Evolutionary conservation across 345 rosid genomes (phyloP), one percentile per base, ranked within the genome.

Genomic region (Pugionium cornutum): DNA sequence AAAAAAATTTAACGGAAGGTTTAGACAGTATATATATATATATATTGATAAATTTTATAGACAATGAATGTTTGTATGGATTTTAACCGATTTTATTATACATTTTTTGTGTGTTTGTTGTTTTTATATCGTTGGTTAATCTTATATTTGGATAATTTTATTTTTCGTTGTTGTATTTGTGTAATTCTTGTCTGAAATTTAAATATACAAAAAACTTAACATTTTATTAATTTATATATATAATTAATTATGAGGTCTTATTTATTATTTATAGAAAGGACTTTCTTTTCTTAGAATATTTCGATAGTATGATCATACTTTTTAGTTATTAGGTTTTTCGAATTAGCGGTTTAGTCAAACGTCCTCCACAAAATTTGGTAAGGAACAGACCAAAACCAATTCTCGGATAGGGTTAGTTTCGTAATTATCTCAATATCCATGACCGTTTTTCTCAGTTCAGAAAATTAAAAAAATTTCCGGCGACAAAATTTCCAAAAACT

Each of bases 311-410:
- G 8, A 41, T 26, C 18, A 58, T 41, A 49, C 4, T 3, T 68
- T 33, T 26, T 59, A 42, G 8, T 47, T 2, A 36, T 55, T 26
- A 26, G 10, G 39, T 8, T 29, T 1, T 35, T 11, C 26, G 49
- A 26, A 70, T 69, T 42, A 61, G 35, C 48, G 3, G 4, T 44
- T 39, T 32, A 42, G 35, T 27, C 39, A 56, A 44, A 64, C 34
- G 7, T 51, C 56, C 47, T 71, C 70, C 72, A 73, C 72, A 43
- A 66, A 51, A 72, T 9, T 42, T 29, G 49, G 47, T 31, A 4
- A 43, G 4, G 34, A 50, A 57, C 41, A 49, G 37, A 47, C 50
- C 58, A 64, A 57, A 72, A 32, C 60, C 41, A 59, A 72, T 59
- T 52, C 51, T 42, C 28, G 2, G 2, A 39, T 2, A 66, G n/a